These are phyloP conservation scores for Mycena vulgaris DNA, from an alignment of 768 basidiomycete species.

Conservation along the genomic window DNA sequence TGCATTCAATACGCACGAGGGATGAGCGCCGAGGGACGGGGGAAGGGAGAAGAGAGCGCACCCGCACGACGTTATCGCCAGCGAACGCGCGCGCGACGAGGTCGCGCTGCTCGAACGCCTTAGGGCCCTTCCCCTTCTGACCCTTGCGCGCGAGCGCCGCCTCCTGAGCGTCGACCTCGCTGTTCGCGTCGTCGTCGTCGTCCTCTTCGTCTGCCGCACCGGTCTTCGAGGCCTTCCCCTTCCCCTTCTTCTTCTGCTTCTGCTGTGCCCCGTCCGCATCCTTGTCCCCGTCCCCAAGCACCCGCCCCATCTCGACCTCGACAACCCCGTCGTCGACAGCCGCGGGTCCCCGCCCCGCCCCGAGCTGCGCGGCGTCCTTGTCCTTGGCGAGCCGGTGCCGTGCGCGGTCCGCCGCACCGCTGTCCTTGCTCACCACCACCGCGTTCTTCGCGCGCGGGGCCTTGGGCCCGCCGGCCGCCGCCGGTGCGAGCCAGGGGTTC, in stretches of 20 bases:
- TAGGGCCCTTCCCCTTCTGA: slow-evolving; percentile 60
- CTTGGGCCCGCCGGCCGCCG: slow-evolving; percentile 56
- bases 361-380: slow-evolving; percentile 71
- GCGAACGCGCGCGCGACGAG: slow-evolving; percentile 96
- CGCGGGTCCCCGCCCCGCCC: slow-evolving; percentile 66
- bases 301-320: slow-evolving; percentile 78
- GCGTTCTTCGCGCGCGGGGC: slow-evolving; percentile 81
- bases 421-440: slow-evolving; percentile 78
- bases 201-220: slow-evolving; percentile 59
- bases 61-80: slow-evolving; percentile 95
- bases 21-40: no score
- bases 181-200: slow-evolving; percentile 67
- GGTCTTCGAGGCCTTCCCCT: no score
- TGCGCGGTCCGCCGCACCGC: slow-evolving; percentile 72
- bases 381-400: slow-evolving; percentile 84
- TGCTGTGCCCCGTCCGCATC: no score
- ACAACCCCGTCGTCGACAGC: slow-evolving; percentile 83
- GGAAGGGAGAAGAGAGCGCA: slow-evolving; percentile 51
- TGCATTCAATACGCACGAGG: no score
- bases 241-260: no score
- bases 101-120: slow-evolving; percentile 91
- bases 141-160: slow-evolving; percentile 52
- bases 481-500: slow-evolving; percentile 88
- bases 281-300: slow-evolving; percentile 53
- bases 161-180: slow-evolving; percentile 83